Evolutionary conservation across 495 filamentous ascomycete species (phyloP), one percentile per base, ranked within the genome.

Genomic region (Aspergillus indologenus): DNA sequence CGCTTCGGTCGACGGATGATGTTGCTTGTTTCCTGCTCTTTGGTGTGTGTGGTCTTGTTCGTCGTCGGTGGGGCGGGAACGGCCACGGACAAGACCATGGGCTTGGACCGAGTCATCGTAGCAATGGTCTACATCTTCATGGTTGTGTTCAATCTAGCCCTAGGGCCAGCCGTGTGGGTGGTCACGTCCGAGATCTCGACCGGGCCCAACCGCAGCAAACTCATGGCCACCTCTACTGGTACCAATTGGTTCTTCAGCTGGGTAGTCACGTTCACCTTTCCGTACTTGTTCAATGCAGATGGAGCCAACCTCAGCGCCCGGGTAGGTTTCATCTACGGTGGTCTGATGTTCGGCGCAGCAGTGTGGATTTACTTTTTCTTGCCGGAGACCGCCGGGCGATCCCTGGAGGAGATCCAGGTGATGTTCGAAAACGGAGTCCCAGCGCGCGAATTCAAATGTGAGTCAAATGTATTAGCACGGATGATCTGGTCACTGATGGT

Each of bases 81-180:
- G 24, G 48, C 48, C 3, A 18, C 22, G 23, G 23, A 31, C 18
- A 51, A 51, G 23, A 51, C 48, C 3, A 18, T 51, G 24, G 48
- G 23, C 23, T 11, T 51, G 23, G 48, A 31, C 23, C 48, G 48
- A 7, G 17, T 29, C 15, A 51, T 51, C 48, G 48, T 51, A 15
- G 48, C 22, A 0, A 51, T 51, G 48, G 48, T 51, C 15, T 51
- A 51, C 48, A 51, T 51, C 23, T 51, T 51, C 48, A 51, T 51
- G 48, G 29, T 51, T 18, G 48, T 31, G 14, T 51, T 29, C 23
- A 51, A 51, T n/a, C 48, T 51, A 2, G 22, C 48, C 18, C 15
- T 51, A 12, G 48, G 48, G 1, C 48, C 48, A 2, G 48, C 48
- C 0, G 48, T 51, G 15, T 51, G 48, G 23, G 48, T 51, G 23